A percentile compares a stretch with the other conserved stretches of the same genome.
Conservation (phyloP, 2,329 filamentous ascomycete genomes). For the Epichloe brachyelytri region DNA sequence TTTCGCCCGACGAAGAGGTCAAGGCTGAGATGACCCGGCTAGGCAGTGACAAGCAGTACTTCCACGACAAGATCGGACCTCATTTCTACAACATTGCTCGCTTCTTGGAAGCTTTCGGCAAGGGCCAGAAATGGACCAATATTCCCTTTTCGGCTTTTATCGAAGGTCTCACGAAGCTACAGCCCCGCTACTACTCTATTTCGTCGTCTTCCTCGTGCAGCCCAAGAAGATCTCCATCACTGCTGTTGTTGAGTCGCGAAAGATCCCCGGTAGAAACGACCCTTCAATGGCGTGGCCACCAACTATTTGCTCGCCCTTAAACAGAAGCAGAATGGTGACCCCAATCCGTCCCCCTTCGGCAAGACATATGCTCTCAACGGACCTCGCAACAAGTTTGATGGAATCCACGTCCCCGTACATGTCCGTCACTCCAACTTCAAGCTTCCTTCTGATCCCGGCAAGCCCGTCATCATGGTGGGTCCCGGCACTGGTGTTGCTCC, state of each 20-base stretch:
- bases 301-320: constrained; percentile 94
- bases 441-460: constrained; percentile 84
- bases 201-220: constrained; percentile 93
- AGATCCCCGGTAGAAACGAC: constrained; percentile 65
- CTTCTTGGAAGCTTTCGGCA: constrained; percentile 59
- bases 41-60: constrained; percentile 89
- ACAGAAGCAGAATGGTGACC: constrained; percentile 88
- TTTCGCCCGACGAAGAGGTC: constrained; percentile 70
- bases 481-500: constrained; percentile 94
- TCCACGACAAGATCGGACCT: constrained; percentile 70
- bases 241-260: constrained; percentile 77
- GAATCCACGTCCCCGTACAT: constrained; percentile 87
- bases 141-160: constrained; percentile 92
- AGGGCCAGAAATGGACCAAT: constrained; percentile 63
- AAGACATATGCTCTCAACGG: constrained; percentile 77
- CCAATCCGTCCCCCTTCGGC: constrained; percentile 68
- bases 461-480: constrained; percentile 91
- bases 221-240: constrained; percentile 93
- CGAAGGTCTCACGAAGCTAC: constrained; percentile 85
- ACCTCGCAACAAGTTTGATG: constrained; percentile 93
- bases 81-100: constrained; percentile 85
- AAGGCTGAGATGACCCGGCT: constrained; percentile 84
- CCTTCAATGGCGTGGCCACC: constrained; percentile 85
- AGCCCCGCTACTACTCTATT: constrained; percentile 98
- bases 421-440: constrained; percentile 99